Percentiles rank a stretch among this genome's conserved stretches.
phyloP scores from a whole-genome alignment of 1,284 basidiomycete genomes.

The Athelia sp. region DNA sequence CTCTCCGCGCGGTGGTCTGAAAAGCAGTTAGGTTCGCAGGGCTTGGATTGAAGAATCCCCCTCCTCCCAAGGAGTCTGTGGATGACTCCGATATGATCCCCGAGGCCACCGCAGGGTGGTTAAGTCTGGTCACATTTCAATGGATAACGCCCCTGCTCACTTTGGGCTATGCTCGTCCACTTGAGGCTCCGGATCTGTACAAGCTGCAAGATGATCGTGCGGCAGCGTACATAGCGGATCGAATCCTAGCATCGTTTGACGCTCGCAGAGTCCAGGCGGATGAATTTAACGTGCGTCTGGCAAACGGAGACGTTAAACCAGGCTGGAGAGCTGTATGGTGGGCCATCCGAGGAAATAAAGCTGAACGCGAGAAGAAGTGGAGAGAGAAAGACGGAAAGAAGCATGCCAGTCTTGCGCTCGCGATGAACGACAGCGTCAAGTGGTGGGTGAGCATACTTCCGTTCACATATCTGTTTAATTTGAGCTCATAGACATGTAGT shows the following conservation, averaged over 20 bases:
- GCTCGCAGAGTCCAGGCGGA: too few species aligned
- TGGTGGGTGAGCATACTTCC: conserved; percentile 40
- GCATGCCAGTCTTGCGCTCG: conserved; percentile 64
- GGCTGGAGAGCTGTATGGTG: too few species aligned
- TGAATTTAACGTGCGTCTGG: too few species aligned
- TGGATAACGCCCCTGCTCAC: conserved; percentile 52
- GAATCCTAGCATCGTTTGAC: too few species aligned
- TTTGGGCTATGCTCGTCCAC: conserved; percentile 51
- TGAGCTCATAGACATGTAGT: conserved; percentile 20
- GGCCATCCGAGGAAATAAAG: conserved; percentile 31
- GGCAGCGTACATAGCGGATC: conserved; percentile 10
- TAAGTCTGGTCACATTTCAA: conserved; percentile 29
- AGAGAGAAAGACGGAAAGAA: conserved; percentile 58
- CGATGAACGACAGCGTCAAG: conserved; percentile 79
- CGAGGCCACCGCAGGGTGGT: conserved; percentile 38
- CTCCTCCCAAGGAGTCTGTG: conserved; percentile 36
- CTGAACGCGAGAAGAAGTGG: conserved; percentile 60
- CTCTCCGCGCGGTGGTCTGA: not conserved
- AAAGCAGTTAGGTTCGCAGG: not conserved
- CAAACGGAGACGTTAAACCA: too few species aligned
- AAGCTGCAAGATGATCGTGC: conserved; percentile 50
- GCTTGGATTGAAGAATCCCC: conserved; percentile 16
- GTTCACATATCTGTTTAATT: not conserved
- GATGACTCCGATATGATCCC: conserved; percentile 43
- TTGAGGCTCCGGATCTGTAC: conserved; percentile 66